phyloP scores from a whole-genome alignment of 1,284 basidiomycete species.

The Anthracocystis panici-leucophaei region DNA sequence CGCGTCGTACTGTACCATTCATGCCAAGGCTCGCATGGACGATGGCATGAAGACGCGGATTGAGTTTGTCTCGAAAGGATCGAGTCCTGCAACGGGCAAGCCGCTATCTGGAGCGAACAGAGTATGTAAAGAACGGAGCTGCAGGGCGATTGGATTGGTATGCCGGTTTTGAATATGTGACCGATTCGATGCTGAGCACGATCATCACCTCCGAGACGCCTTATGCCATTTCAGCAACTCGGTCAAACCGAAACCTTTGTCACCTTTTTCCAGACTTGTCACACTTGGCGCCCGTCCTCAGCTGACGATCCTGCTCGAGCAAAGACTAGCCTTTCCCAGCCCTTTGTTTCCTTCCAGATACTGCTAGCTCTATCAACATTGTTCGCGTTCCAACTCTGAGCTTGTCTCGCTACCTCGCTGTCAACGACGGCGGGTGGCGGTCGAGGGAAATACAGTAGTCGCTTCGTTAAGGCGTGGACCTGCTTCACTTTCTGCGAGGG shows the following conservation, averaged over 20 bases:
- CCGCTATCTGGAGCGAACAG: background rate
- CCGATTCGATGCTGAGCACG: no score
- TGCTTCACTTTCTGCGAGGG: background rate
- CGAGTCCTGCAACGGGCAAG: constrained; percentile 15
- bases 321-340: background rate
- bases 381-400: no score
- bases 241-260: constrained; percentile 2
- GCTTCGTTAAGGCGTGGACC: background rate
- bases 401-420: no score
- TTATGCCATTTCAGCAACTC: background rate
- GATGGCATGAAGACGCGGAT: background rate
- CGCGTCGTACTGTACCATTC: constrained; percentile 23
- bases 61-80: constrained; percentile 8
- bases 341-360: no score
- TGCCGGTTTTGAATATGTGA: constrained; percentile 2
- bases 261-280: background rate
- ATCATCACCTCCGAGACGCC: no score
- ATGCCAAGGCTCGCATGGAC: background rate
- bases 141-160: constrained; percentile 12
- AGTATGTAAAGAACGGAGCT: background rate
- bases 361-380: no score
- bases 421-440: no score
- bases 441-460: background rate
- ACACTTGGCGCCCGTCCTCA: constrained; percentile 10
- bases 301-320: background rate